Evolutionary conservation across 306 rosid genomes (phyloP), one percentile per base, ranked within the genome.

Genomic region (Arachis stenosperma): DNA sequence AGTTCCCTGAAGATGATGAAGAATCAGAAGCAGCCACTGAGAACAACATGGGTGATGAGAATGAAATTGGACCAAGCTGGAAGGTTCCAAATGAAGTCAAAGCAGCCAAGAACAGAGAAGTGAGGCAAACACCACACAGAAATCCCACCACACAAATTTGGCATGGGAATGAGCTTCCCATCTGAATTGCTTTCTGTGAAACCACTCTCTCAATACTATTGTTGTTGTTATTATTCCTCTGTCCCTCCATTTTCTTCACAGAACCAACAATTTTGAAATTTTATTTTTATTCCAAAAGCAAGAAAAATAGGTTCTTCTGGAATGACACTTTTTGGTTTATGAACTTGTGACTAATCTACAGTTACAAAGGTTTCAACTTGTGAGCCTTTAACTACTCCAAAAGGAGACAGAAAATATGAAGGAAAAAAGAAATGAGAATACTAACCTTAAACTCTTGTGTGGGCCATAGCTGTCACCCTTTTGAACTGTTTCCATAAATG

Each of bases 71-170:
- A 9, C 84, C 90, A 78, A 87, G 65, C 78, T 89, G 86, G 59
- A 87, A 81, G 59, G 90, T 50, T 6, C 87, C 90, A 66, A 90
- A 74, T 12, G 98, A 90, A 70, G 98, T 85, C 42, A 93, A 83
- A 75, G 92, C 81, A 67, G 97, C 96, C 69, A 91, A 59, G 79
- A 91, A 86, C 48, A 93, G 71, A 79, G 88, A 79, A 39, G 97
- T 82, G 13, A 93, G 84, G 69, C 98, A 89, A 29, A 93, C 81
- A 66, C 98, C 98, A 59, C 88, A 85, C 1, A 93, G 91, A 83
- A 93, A 88, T 33, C 98, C 98, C 74, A 86, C 87, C 57, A 88
- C 97, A 84, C 98, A 93, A 71, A 91, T 84, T 81, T 89, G 96
- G 59, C 98, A 93, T 9, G 92, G 83, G 70, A 90, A 90, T 11